These are phyloP conservation scores for Gentiana dahurica DNA, from an alignment of 257 asterid species.

Conservation along the genomic window DNA sequence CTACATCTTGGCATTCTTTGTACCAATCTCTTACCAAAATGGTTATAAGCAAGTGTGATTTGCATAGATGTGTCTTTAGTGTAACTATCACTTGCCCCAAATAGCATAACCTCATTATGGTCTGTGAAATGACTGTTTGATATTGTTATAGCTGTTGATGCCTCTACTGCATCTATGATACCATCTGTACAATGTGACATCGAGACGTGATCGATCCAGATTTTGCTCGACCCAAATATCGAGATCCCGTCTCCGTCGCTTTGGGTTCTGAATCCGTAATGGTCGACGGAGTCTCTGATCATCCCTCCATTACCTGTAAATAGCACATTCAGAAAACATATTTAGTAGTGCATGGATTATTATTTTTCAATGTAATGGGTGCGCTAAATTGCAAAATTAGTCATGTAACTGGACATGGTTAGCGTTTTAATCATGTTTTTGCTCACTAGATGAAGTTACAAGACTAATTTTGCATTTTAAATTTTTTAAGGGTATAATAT, in stretches of 20 bases:
- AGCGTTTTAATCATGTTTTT: no score
- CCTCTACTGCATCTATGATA: conserved; percentile 49
- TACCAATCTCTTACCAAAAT: conserved; percentile 50
- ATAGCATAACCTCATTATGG: conserved; percentile 70
- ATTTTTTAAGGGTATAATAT: no score
- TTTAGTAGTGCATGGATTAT: no score
- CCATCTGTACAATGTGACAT: conserved; percentile 60
- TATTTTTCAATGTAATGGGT: no score
- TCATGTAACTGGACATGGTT: no score
- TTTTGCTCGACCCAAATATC: conserved; percentile 44
- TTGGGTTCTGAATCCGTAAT: conserved; percentile 36
- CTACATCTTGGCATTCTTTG: conserved; percentile 86
- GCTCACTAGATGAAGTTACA: no score
- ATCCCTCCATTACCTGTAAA: conserved; percentile 37
- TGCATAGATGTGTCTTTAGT: conserved; percentile 53
- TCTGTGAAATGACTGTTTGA: conserved; percentile 79
- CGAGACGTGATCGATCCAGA: conserved; percentile 89
- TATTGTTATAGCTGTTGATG: conserved; percentile 68
- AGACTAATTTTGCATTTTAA: no score
- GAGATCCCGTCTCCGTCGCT: conserved; percentile 91
- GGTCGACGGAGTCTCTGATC: conserved; percentile 46
- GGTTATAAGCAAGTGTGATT: conserved; percentile 65
- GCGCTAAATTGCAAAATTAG: no score
- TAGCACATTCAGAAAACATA: no score
- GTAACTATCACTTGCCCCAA: conserved; percentile 54